These are phyloP conservation scores for Aspergillus coremiiformis DNA, from an alignment of 495 filamentous ascomycete species.

Conservation along the genomic window DNA sequence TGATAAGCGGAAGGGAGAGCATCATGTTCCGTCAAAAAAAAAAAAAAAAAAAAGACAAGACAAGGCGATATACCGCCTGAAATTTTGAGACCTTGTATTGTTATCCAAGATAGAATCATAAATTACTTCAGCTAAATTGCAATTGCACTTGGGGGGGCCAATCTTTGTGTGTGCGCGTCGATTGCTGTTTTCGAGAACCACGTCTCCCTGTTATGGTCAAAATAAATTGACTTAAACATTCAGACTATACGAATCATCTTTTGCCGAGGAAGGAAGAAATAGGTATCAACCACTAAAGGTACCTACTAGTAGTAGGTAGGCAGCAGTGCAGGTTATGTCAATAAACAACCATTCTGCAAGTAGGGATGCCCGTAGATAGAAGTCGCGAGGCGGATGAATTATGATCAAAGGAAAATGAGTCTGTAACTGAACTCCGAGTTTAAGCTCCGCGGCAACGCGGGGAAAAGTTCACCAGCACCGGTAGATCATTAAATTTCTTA, in stretches of 20 bases:
- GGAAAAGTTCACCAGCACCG: background rate
- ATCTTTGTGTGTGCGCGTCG: background rate
- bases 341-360: background rate
- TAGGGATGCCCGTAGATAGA: background rate
- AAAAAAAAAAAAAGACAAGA: background rate
- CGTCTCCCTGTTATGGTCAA: background rate
- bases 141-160: background rate
- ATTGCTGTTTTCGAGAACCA: background rate
- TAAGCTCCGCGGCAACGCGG: background rate
- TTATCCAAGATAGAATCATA: background rate
- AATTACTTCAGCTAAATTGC: background rate
- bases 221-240: background rate
- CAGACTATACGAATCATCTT: background rate
- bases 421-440: no score
- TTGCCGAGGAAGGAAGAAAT: no score
- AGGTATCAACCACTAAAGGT: no score
- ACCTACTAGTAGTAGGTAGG: no score
- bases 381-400: background rate
- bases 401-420: no score
- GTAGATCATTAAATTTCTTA: background rate
- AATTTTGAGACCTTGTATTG: background rate
- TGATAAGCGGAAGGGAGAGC: constrained; percentile 62
- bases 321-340: no score
- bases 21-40: constrained; percentile 37
- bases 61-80: background rate